Evolutionary conservation across 257 asterid species (phyloP), one percentile per base, ranked within the genome.

Genomic region (Lithospermum erythrorhizon): DNA sequence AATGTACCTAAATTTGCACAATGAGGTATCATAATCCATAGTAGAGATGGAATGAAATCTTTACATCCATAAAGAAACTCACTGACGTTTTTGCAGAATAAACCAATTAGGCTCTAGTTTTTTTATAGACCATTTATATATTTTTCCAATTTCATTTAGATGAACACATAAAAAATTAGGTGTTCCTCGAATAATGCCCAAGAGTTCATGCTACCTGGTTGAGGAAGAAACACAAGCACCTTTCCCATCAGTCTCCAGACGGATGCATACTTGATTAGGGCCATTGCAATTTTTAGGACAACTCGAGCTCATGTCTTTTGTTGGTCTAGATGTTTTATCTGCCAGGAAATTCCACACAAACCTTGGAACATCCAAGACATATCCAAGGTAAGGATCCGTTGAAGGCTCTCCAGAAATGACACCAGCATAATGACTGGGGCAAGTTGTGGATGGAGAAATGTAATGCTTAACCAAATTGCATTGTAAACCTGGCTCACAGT

Each of bases 311-410:
- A 55, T 48, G 70, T 79, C 82, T 62, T 69, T 74, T 18, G 86
- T 76, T 8, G 81, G 82, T 47, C 70, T 59, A 58, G 96, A 82
- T 0, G 98, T 83, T 76, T 86, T 91, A 32, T 81, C 87, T 1
- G 96, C 98, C 74, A 87, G 66, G 75, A 88, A 91, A 80, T 83
- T 91, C 94, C 95, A 84, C 62, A 90, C 71, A 27, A 90, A 87
- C 77, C 98, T 84, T 48, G 98, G 84, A 51, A 87, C 70, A 71
- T 90, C 98, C 49, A 89, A 88, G 15, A 73, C 88, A 72, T 90
- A 67, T 67, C 65, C 72, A 65, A 74, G 85, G 68, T 85, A 77
- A 66, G 76, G 84, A n/a, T 74, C 68, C 21, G 87, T 72, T 41
- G 89, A 82, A 63, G 98, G 98, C 68, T 85, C 87, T 68, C 90